Base-by-base conservation (phyloP, 1,139 yeast species). In the Ogataea hybrid region DNA sequence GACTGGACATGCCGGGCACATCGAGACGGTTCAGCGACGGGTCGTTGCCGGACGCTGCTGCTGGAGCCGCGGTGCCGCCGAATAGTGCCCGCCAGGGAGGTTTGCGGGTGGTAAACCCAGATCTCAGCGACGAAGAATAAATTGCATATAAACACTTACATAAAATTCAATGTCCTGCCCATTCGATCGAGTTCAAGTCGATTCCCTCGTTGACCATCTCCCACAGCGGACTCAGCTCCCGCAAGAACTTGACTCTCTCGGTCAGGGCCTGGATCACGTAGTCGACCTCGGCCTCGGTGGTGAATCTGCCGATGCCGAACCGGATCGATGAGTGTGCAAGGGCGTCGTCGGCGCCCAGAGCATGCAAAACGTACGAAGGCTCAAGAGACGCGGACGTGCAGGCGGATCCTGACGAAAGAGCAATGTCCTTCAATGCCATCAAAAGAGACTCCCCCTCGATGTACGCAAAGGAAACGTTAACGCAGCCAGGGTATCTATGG, bases 141-240 rank as follows among this genome's bases (percentile, higher is more conserved):
- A 40, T 31, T 39, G 37, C 33, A 28, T 35, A 34, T 27, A 30
- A 18, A 37, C 28, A 31, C 31, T 15, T 21, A 20, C 28, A 30
- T 37, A 18, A 18, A 32, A 34, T 18, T 59, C 65, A 89, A 68
- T 90, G 97, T 50, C 96, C 97, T 46, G 96, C 86, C 99, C 99
- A 92, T 69, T 92, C 95, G 59, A 92, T 92, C 34, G 95, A 76
- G 59, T 84, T 77, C 64, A 94, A 75, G 62, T 92, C 99, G 60
- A 92, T 90, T 52, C 98, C 98, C 54, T 92, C 98, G 68, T 92
- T 96, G 43, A 88, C 96, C 97, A 92, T 90, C 69, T 92, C 99
- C 97, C 97, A 92, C 56, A 92, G 74, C 42, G 99, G 99, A 41
- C 95, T 83, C 70, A 92, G 75, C 60, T 89, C 94, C 65, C 99